Conservation (phyloP, 2,329 filamentous ascomycete species). For the Chaetomium sp. region DNA sequence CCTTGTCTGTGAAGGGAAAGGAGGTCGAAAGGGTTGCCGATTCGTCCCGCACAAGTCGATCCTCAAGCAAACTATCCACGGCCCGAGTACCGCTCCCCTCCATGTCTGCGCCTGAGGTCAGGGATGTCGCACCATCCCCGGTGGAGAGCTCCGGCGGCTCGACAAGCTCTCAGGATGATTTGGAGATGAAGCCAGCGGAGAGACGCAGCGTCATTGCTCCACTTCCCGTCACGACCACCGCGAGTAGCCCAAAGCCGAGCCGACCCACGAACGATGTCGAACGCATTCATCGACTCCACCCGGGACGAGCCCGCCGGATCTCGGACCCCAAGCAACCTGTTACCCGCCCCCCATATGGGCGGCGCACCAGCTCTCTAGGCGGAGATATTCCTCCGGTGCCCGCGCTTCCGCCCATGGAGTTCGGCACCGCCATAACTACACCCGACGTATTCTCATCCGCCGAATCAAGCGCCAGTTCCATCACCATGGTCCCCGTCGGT, state of each 20-base stretch:
- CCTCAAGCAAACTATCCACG: constrained; percentile 34
- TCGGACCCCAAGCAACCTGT: constrained; percentile 18
- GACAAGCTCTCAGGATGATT: constrained; percentile 34
- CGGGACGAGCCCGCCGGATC: constrained; percentile 19
- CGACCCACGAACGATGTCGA: constrained; percentile 17
- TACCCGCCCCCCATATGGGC: constrained; percentile 7
- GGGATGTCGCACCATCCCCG: constrained; percentile 22
- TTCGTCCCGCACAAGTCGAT: constrained; percentile 31
- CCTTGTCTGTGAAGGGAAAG: constrained; percentile 36
- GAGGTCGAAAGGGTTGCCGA: constrained; percentile 33
- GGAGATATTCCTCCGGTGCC: constrained; percentile 25
- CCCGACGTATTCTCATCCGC: constrained; percentile 11
- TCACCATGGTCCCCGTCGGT: constrained; percentile 17
- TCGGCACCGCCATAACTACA: constrained; percentile 16
- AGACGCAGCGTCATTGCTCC: constrained; percentile 13
- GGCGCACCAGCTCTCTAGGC: constrained; percentile 11
- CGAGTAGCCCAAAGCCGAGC: constrained; percentile 7
- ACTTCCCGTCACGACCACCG: not conserved
- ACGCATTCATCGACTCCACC: constrained; percentile 23
- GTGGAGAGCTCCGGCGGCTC: constrained; percentile 34
- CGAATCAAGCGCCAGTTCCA: constrained; percentile 17
- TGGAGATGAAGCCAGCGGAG: constrained; percentile 32
- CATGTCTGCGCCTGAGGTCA: constrained; percentile 8
- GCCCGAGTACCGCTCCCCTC: constrained; percentile 12
- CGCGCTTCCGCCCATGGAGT: constrained; percentile 18